These are phyloP conservation scores for Penicillium angulare DNA, from an alignment of 495 filamentous ascomycete genomes.

Conservation along the genomic window DNA sequence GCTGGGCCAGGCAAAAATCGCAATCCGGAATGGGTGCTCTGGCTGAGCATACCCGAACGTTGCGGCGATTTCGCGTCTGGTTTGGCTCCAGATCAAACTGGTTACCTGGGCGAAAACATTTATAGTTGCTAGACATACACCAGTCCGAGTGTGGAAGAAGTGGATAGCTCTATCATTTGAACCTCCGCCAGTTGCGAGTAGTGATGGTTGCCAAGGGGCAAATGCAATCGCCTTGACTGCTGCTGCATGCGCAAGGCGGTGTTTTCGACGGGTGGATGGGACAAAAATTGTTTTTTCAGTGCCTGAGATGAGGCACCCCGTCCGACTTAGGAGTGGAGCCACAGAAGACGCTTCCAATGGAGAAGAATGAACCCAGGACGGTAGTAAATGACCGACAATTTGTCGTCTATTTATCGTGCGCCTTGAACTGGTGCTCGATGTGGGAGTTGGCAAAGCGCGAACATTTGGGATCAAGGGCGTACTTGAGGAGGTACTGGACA, in stretches of 20 bases:
- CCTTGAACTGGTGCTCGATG: conserved; percentile 11
- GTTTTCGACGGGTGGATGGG: conserved; percentile 58
- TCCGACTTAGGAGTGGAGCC: conserved; percentile 24
- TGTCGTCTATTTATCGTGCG: conserved; percentile 20
- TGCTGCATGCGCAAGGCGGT: conserved; percentile 75
- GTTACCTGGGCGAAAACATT: conserved; percentile 93
- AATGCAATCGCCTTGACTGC: conserved; percentile 98
- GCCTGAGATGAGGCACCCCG: conserved; percentile 31
- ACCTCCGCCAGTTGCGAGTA: conserved; percentile 90
- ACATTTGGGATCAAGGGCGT: conserved; percentile 12
- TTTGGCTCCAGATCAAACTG: conserved; percentile 85
- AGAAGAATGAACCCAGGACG: conserved; percentile 28
- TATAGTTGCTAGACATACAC: conserved; percentile 84
- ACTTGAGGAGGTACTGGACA: not conserved
- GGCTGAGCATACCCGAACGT: conserved; percentile 96
- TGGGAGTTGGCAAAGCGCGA: conserved; percentile 20
- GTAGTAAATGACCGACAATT: conserved; percentile 26
- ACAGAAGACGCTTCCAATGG: conserved; percentile 14
- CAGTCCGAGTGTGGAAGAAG: conserved; percentile 87
- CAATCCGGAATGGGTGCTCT: conserved; percentile 86
- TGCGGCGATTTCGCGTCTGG: conserved; percentile 81
- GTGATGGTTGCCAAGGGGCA: conserved; percentile 86
- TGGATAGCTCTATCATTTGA: conserved; percentile 94
- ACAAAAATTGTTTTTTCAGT: conserved; percentile 28
- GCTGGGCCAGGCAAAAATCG: conserved; percentile 93